These are phyloP conservation scores for Glebionis coronaria DNA, from an alignment of 129 eudicot genomes.

Conservation along the genomic window DNA sequence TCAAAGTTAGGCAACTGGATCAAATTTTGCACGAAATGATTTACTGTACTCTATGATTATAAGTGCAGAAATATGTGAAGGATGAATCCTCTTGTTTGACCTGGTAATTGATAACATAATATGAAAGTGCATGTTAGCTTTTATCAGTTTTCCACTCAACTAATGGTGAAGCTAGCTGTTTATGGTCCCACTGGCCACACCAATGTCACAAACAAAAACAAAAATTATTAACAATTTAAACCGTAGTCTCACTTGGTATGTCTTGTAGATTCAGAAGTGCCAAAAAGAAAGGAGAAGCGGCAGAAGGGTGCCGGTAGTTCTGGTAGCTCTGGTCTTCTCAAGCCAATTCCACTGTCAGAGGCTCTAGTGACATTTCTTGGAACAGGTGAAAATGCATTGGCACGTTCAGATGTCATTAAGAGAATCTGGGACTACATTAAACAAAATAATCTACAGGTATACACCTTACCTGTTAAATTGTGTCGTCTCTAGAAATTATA, in stretches of 20 bases:
- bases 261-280: conserved; percentile 53
- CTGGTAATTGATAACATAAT: neutral
- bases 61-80: neutral
- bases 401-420: conserved; percentile 65
- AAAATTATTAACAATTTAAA: neutral
- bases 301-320: conserved; percentile 42
- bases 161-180: neutral
- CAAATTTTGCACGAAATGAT: neutral
- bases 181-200: neutral
- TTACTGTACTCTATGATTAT: conserved; percentile 5
- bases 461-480: neutral
- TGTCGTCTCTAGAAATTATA: neutral
- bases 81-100: neutral
- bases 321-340: conserved; percentile 44
- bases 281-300: conserved; percentile 63
- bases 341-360: conserved; percentile 71
- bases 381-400: conserved; percentile 75
- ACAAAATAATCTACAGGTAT: conserved; percentile 81
- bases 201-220: neutral
- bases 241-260: neutral
- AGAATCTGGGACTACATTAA: conserved; percentile 89
- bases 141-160: conserved; percentile 7
- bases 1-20: neutral
- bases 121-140: neutral
- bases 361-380: conserved; percentile 80